Percentiles rank a stretch among this genome's conserved stretches.
Evolutionary conservation across 345 rosid genomes (phyloP).

Genomic region (Cardiospermum halicacabum): DNA sequence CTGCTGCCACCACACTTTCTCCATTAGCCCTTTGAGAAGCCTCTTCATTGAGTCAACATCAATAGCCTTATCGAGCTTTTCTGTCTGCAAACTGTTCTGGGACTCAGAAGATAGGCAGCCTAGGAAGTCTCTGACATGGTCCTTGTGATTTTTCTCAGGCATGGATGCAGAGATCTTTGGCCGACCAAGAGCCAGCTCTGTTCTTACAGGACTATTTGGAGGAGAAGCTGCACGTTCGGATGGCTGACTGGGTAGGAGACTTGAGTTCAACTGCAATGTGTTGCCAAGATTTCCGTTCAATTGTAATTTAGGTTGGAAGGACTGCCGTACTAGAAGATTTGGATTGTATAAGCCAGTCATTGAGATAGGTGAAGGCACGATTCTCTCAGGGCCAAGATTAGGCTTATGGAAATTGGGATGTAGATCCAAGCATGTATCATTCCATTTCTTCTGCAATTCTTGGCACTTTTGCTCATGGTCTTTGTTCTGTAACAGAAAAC

Average conservation of each 20-base stretch:
- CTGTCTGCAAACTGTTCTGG: conserved; percentile 32
- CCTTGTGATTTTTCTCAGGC: conserved; percentile 30
- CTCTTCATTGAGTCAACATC: conserved; percentile 73
- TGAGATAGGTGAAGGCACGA: conserved; percentile 39
- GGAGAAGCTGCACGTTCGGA: conserved; percentile 32
- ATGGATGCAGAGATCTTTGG: conserved; percentile 32
- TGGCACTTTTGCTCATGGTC: conserved; percentile 56
- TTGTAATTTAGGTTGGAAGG: conserved; percentile 58
- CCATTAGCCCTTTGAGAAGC: conserved; percentile 69
- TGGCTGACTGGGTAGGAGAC: conserved; percentile 26
- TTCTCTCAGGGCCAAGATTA: conserved; percentile 35
- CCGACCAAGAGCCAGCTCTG: conserved; percentile 79
- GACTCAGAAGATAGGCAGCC: conserved; percentile 64
- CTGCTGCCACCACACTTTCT: conserved; percentile 90
- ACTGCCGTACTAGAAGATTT: conserved; percentile 50
- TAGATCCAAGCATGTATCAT: conserved; percentile 49
- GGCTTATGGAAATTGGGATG: conserved; percentile 64
- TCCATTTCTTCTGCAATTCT: conserved; percentile 87
- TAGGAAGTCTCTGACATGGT: conserved; percentile 53
- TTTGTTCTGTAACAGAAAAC: conserved; percentile 36
- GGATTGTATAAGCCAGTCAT: conserved; percentile 44
- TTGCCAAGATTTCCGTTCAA: conserved; percentile 39
- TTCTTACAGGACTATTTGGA: conserved; percentile 71
- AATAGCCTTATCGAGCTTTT: conserved; percentile 31
- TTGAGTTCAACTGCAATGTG: conserved; percentile 30